Conservation (phyloP, 441 rosid species). For the Sinapis alba region DNA sequence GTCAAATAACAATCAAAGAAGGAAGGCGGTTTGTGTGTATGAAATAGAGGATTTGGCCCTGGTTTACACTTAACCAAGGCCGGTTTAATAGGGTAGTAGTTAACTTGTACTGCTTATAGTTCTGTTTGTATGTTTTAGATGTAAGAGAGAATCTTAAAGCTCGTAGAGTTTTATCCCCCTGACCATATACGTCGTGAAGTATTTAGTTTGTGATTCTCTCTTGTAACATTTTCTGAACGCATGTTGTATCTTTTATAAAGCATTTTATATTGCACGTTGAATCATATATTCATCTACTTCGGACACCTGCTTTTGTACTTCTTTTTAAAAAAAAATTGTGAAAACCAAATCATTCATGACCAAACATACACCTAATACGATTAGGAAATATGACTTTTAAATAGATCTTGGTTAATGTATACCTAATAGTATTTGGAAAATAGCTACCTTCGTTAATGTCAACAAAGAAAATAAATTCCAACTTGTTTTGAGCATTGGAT, state of each 20-base stretch:
- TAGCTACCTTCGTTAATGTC: too few relatives aligned
- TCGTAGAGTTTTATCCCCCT: background rate
- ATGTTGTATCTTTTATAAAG: background rate
- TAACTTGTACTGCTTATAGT: background rate
- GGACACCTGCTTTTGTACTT: too few relatives aligned
- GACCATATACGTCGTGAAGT: background rate
- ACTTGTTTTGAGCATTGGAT: too few relatives aligned
- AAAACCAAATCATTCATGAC: too few relatives aligned
- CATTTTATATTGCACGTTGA: background rate
- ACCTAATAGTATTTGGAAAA: too few relatives aligned
- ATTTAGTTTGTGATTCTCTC: background rate
- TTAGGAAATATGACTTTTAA: too few relatives aligned
- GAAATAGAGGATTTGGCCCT: background rate
- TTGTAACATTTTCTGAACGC: background rate
- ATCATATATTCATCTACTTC: background rate
- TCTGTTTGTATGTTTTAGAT: slow-evolving; percentile 22
- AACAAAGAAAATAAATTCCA: too few relatives aligned
- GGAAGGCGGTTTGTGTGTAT: slow-evolving; percentile 12
- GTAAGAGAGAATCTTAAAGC: slow-evolving; percentile 10
- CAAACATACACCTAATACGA: too few relatives aligned
- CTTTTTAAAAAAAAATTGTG: too few relatives aligned
- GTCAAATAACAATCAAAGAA: background rate
- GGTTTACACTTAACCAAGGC: slow-evolving; percentile 5
- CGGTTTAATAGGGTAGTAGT: slow-evolving; percentile 18
- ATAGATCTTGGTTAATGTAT: too few relatives aligned